These are phyloP conservation scores for Antarctomyces pellizariae DNA, from an alignment of 495 filamentous ascomycete species.

Conservation along the genomic window DNA sequence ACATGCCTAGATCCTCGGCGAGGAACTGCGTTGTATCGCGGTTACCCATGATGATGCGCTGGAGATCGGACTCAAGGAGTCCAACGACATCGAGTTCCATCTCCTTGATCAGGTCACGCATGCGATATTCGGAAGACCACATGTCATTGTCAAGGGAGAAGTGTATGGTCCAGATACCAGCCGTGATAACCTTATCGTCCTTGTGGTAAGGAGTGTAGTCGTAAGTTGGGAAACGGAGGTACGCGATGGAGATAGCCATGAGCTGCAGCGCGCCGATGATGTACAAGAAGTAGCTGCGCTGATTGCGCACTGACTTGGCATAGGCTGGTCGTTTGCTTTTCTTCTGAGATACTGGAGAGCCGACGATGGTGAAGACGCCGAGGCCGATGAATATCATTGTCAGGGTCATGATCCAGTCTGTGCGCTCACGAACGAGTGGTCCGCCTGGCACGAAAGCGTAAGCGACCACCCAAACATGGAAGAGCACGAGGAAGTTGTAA, in stretches of 20 bases:
- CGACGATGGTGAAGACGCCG: constrained; percentile 57
- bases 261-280: constrained; percentile 43
- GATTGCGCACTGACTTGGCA: constrained; percentile 26
- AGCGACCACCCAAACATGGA: constrained; percentile 95
- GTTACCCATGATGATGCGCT: constrained; percentile 99
- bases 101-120: constrained; percentile 80
- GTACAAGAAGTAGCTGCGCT: constrained; percentile 48
- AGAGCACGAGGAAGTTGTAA: constrained; percentile 79
- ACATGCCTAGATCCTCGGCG: constrained; percentile 93
- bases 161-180: constrained; percentile 98
- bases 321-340: constrained; percentile 18
- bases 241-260: constrained; percentile 56
- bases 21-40: constrained; percentile 89
- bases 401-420: constrained; percentile 76
- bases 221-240: constrained; percentile 84
- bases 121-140: constrained; percentile 90
- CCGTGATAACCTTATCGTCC: constrained; percentile 65
- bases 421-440: constrained; percentile 77
- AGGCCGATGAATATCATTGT: constrained; percentile 69
- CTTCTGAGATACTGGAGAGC: constrained; percentile 14
- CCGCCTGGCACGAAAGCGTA: constrained; percentile 99
- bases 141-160: constrained; percentile 97
- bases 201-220: constrained; percentile 79
- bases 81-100: constrained; percentile 89
- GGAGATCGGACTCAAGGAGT: constrained; percentile 77